These are phyloP conservation scores for Grosmannia clavigera DNA, from an alignment of 2,329 filamentous ascomycete genomes.

Conservation along the genomic window DNA sequence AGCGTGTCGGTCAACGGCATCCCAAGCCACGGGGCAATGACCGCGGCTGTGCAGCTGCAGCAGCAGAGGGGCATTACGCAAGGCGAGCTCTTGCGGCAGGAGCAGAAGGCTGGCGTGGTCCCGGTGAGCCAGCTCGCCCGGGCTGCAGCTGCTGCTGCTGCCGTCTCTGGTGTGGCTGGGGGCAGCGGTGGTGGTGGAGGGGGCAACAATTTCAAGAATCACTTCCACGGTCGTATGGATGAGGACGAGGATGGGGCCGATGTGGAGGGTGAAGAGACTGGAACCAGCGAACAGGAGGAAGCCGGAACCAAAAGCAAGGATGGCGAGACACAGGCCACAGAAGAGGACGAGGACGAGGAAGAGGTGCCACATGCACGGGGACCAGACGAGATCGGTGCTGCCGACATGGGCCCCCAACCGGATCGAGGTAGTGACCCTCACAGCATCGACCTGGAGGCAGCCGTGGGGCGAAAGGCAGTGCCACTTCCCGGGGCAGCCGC, in stretches of 20 bases:
- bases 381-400: constrained; percentile 71
- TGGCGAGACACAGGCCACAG: constrained; percentile 13
- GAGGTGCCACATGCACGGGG: constrained; percentile 73
- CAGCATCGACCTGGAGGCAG: constrained; percentile 47
- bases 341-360: constrained; percentile 25
- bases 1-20: constrained; percentile 63
- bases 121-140: constrained; percentile 50
- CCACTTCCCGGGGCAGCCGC: not conserved
- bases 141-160: constrained; percentile 23
- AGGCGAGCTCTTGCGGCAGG: constrained; percentile 73
- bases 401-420: constrained; percentile 70
- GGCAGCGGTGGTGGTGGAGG: constrained; percentile 8
- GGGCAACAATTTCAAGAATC: constrained; percentile 4
- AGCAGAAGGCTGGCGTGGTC: constrained; percentile 71
- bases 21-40: constrained; percentile 34
- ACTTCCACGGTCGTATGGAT: not conserved
- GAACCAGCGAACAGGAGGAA: constrained; percentile 13
- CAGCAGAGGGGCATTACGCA: constrained; percentile 53
- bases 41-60: constrained; percentile 13
- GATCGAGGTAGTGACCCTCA: constrained; percentile 19
- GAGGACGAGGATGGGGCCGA: constrained; percentile 4
- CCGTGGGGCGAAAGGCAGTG: constrained; percentile 39
- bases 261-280: not conserved
- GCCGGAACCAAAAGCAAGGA: constrained; percentile 6
- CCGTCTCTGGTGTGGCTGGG: constrained; percentile 7